phyloP scores from a whole-genome alignment of 2,329 filamentous ascomycete genomes.

The Penicillium rolfsii region DNA sequence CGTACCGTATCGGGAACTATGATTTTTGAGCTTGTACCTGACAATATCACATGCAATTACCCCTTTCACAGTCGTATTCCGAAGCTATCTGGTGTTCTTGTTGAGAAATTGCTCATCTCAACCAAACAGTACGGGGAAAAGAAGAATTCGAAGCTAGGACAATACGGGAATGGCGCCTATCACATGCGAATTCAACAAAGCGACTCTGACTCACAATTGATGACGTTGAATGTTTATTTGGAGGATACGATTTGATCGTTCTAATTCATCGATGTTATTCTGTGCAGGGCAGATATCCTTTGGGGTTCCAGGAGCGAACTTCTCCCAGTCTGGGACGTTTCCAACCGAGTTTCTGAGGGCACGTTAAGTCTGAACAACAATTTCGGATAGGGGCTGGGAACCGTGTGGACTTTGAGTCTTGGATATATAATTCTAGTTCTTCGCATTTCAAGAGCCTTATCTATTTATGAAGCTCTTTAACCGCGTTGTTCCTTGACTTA shows the following conservation, averaged over 20 bases:
- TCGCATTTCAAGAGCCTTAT: too few species aligned
- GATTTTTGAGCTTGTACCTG: not conserved
- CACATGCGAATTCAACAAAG: constrained; percentile 9
- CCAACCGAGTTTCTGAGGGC: too few species aligned
- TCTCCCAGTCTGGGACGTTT: too few species aligned
- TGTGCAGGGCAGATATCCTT: not conserved
- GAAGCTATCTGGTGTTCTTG: not conserved
- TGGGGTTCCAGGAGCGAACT: not conserved
- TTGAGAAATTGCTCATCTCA: not conserved
- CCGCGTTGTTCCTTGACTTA: not conserved
- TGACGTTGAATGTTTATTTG: not conserved
- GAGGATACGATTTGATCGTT: not conserved
- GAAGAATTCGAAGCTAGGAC: not conserved
- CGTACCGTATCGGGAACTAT: not conserved
- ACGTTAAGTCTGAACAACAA: too few species aligned
- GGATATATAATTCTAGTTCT: too few species aligned
- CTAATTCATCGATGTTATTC: not conserved
- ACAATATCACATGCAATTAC: not conserved
- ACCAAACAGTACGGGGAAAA: not conserved
- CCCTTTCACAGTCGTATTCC: not conserved
- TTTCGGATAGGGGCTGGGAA: too few species aligned
- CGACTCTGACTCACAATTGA: not conserved
- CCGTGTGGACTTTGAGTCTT: too few species aligned
- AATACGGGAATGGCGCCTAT: not conserved
- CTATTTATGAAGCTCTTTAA: too few species aligned